Evolutionary conservation across 305 asterid genomes (phyloP).

Genomic region (Caryopteris hybrid): DNA sequence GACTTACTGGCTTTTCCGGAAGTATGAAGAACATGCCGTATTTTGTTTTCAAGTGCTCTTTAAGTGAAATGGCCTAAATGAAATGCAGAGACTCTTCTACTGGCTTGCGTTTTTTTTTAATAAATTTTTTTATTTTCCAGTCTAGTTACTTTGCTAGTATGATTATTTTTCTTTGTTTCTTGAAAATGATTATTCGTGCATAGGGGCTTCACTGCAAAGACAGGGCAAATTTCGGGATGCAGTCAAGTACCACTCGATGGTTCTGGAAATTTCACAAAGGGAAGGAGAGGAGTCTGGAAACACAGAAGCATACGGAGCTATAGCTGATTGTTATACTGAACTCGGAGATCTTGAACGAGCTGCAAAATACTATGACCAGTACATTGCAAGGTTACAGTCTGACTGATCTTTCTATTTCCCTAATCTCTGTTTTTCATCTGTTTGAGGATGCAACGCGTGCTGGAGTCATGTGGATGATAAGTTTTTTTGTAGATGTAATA

Average conservation of each 20-base stretch:
- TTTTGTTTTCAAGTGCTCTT: not conserved
- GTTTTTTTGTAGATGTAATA: slow-evolving; percentile 21
- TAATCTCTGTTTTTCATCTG: not conserved
- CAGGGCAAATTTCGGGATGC: slow-evolving; percentile 90
- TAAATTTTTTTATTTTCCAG: not conserved
- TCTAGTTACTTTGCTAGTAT: not conserved
- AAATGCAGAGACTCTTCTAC: not conserved
- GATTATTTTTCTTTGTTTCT: not conserved
- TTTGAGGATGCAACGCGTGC: slow-evolving; percentile 11
- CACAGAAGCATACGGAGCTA: slow-evolving; percentile 95
- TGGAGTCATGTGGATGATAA: slow-evolving; percentile 13
- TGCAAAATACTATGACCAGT: slow-evolving; percentile 85
- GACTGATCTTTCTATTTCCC: slow-evolving; percentile 37
- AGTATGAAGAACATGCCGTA: not conserved
- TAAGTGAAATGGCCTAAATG: not conserved
- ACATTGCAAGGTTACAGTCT: slow-evolving; percentile 79
- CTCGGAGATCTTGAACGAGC: slow-evolving; percentile 91
- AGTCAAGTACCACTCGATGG: slow-evolving; percentile 75
- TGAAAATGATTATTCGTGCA: slow-evolving; percentile 5
- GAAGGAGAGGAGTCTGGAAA: slow-evolving; percentile 93
- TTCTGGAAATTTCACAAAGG: slow-evolving; percentile 71
- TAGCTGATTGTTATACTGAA: slow-evolving; percentile 97
- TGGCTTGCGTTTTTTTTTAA: not conserved
- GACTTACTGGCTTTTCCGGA: not conserved
- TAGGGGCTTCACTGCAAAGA: slow-evolving; percentile 95